Base-by-base conservation (phyloP, 2,329 filamentous ascomycete species). In the Fusarium paranaense region DNA sequence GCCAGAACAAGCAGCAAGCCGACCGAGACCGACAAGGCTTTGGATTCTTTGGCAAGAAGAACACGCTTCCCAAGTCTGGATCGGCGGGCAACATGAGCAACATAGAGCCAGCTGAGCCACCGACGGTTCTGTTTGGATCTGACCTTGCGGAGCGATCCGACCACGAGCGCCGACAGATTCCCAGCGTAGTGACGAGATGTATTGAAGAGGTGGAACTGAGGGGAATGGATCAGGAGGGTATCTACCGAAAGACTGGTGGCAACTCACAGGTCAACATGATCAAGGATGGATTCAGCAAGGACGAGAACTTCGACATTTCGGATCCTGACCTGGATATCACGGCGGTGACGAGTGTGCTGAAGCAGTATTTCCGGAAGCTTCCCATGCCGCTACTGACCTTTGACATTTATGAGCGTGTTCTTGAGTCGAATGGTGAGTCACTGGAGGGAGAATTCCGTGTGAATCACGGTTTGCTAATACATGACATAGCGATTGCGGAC, bases 201-300 rank as follows among this genome's bases (percentile, higher is more conserved):
- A 97, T 99, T 76, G 94, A 98, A 81, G 96, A 99, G 84, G 97
- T 99, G 42, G 97, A 99, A 83, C 86, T 97, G 25, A 92, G 97
- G 81, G 97, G 96, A 83, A 98, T 99, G 94, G 95, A 98, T 78
- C 90, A 97, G 76, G 97, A 98, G 85, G 97, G 97, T 72, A 97
- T 99, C 78, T 99, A 99, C 85, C 92, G 97, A 79, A 99, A 99
- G 87, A 98, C 95, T 60, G 97, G 97, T 66, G 97, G 95, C 75
- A 95, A 93, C 78, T 95, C 94, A 10, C 95, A 97, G 82, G 93
- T 98, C 81, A 97, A 97, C 82, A 88, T 90, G 79, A 94, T 99
- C 77, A 94, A 96, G 79, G 94, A 95, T 75, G 95, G 95, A 14
- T 98, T 99, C 81, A 95, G 98, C 82, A 93, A 92, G 82, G 92